Evolutionary conservation across 768 basidiomycete genomes (phyloP).

Genomic region (Amanita inopinata): DNA sequence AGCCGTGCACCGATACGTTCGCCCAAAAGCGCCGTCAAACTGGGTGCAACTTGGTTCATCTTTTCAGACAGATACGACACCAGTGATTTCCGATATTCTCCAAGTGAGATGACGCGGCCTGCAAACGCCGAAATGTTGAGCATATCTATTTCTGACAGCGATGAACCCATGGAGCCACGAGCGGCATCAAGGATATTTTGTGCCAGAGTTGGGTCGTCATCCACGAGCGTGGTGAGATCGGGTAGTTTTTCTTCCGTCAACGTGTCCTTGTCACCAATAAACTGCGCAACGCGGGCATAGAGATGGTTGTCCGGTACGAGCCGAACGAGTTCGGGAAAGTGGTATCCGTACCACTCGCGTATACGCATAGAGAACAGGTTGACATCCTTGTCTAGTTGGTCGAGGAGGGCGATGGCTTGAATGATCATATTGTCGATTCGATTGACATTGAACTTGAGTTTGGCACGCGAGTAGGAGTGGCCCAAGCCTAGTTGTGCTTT

Average conservation of each 20-base stretch:
- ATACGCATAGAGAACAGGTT: constrained; percentile 98
- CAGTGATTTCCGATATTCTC: constrained; percentile 89
- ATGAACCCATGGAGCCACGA: constrained; percentile 89
- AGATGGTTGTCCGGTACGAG: constrained; percentile 92
- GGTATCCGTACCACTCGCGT: constrained; percentile 98
- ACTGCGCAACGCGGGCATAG: constrained; percentile 77
- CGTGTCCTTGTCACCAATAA: constrained; percentile 84
- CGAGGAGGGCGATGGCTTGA: constrained; percentile 94
- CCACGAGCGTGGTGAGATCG: constrained; percentile 70
- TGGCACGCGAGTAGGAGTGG: constrained; percentile 94
- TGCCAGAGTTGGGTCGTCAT: constrained; percentile 76
- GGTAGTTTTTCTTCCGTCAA: constrained; percentile 72
- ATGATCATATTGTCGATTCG: constrained; percentile 99
- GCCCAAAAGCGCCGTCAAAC: constrained; percentile 80
- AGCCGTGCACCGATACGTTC: constrained; percentile 88
- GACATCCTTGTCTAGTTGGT: constrained; percentile 99
- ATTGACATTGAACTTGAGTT: constrained; percentile 97
- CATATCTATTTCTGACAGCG: constrained; percentile 87
- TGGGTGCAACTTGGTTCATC: constrained; percentile 96
- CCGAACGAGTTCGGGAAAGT: constrained; percentile 93
- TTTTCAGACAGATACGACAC: constrained; percentile 86
- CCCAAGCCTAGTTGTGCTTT: constrained; percentile 96
- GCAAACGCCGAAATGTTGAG: constrained; percentile 93
- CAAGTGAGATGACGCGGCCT: constrained; percentile 78
- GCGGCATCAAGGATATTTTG: constrained; percentile 94